phyloP scores from a whole-genome alignment of 495 filamentous ascomycete genomes.

The Lichenothelia convexa region DNA sequence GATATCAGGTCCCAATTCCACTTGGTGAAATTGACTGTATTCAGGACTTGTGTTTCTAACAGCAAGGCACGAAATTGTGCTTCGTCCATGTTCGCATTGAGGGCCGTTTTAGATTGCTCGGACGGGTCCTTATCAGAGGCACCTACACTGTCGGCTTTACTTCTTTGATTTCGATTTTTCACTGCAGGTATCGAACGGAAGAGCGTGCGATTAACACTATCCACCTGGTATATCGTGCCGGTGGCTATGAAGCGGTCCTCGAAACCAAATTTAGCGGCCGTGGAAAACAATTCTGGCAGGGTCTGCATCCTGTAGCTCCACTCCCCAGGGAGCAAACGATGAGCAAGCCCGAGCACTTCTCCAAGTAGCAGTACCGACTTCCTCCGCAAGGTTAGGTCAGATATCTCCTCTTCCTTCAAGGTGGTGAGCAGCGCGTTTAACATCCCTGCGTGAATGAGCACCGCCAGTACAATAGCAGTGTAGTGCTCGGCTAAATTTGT shows the following conservation, averaged over 20 bases:
- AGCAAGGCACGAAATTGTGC: slow-evolving; percentile 68
- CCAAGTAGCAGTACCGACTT: slow-evolving; percentile 83
- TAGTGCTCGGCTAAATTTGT: slow-evolving; percentile 86
- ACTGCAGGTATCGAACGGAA: slow-evolving; percentile 47
- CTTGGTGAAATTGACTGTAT: slow-evolving; percentile 69
- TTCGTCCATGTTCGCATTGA: slow-evolving; percentile 66
- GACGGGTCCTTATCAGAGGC: slow-evolving; percentile 18
- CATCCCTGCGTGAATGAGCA: slow-evolving; percentile 68
- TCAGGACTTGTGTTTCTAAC: slow-evolving; percentile 72
- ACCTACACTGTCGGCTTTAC: slow-evolving; percentile 1
- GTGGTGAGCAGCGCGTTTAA: slow-evolving; percentile 45
- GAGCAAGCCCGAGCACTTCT: slow-evolving; percentile 75
- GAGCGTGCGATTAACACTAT: slow-evolving; percentile 86
- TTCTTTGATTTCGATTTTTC: slow-evolving; percentile 19
- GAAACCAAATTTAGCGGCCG: slow-evolving; percentile 49
- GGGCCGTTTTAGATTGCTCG: slow-evolving; percentile 54
- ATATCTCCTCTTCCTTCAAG: slow-evolving; percentile 39
- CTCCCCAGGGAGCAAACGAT: slow-evolving; percentile 57
- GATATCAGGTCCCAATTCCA: slow-evolving; percentile 95
- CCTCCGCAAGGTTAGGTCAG: slow-evolving; percentile 57
- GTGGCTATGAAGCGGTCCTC: slow-evolving; percentile 64
- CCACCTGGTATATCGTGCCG: slow-evolving; percentile 86
- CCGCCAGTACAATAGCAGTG: slow-evolving; percentile 70
- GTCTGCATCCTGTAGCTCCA: slow-evolving; percentile 70
- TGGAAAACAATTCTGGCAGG: slow-evolving; percentile 60